These are phyloP conservation scores for Trichoderma sp. DNA, from an alignment of 2,329 filamentous ascomycete species.

Conservation along the genomic window DNA sequence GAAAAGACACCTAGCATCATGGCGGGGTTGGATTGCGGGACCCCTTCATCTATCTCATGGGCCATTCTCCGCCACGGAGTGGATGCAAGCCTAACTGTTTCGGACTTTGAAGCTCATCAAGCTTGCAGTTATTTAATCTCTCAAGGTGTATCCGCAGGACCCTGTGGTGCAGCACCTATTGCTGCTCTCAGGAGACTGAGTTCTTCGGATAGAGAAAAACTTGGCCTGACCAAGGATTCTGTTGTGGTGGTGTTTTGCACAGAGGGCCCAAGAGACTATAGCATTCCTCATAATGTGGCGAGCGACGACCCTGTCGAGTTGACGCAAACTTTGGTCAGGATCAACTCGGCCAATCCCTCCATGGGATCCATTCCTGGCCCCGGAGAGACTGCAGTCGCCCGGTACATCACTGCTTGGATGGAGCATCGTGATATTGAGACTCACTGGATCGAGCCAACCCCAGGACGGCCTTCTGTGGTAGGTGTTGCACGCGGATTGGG, in stretches of 20 bases:
- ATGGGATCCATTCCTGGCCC: constrained; percentile 41
- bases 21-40: constrained; percentile 71
- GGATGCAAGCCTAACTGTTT: constrained; percentile 58
- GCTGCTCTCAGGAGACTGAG: constrained; percentile 54
- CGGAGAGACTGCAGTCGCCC: constrained; percentile 46
- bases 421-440: constrained; percentile 49
- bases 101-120: constrained; percentile 59
- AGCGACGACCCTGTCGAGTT: constrained; percentile 41
- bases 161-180: constrained; percentile 60
- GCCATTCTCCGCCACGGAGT: constrained; percentile 54
- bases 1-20: constrained; percentile 64
- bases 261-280: constrained; percentile 53
- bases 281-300: constrained; percentile 40
- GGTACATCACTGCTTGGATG: constrained; percentile 49
- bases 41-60: constrained; percentile 65
- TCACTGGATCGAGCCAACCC: constrained; percentile 46
- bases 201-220: constrained; percentile 31
- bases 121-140: constrained; percentile 53
- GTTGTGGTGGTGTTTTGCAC: constrained; percentile 66
- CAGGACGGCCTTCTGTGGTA: constrained; percentile 49
- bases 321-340: constrained; percentile 45
- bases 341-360: constrained; percentile 49
- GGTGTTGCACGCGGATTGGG: constrained; percentile 46
- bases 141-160: constrained; percentile 51
- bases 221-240: constrained; percentile 45